Conservation (phyloP, 257 asterid genomes). For the Penstemon eatonii region DNA sequence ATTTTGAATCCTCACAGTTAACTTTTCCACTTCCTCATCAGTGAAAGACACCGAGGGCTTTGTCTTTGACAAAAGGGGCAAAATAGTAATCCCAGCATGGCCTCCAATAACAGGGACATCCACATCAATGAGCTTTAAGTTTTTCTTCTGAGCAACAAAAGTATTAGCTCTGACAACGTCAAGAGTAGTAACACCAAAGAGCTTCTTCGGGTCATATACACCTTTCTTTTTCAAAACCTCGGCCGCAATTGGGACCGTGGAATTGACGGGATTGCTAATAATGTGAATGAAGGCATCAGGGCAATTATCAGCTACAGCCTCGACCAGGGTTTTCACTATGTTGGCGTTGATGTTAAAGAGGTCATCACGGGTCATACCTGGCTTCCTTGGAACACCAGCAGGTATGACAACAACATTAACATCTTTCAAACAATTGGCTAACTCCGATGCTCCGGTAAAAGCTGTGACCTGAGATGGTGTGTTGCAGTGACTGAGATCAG, state of each 20-base stretch:
- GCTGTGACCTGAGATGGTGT: constrained; percentile 72
- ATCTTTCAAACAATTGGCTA: constrained; percentile 63
- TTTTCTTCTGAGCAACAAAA: constrained; percentile 68
- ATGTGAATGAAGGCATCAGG: constrained; percentile 84
- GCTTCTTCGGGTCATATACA: constrained; percentile 75
- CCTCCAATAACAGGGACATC: constrained; percentile 86
- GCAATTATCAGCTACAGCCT: constrained; percentile 81
- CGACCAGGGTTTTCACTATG: constrained; percentile 67
- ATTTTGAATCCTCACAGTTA: constrained; percentile 77
- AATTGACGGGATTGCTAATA: constrained; percentile 86
- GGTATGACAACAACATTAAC: constrained; percentile 77
- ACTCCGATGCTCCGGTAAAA: constrained; percentile 68
- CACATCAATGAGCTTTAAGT: constrained; percentile 71
- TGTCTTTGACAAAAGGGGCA: constrained; percentile 75
- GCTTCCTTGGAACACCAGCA: constrained; percentile 89
- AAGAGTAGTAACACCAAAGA: constrained; percentile 80
- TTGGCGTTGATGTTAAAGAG: constrained; percentile 79
- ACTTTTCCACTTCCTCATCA: constrained; percentile 64
- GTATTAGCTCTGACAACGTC: constrained; percentile 87
- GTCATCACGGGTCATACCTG: constrained; percentile 91
- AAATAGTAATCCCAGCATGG: constrained; percentile 80
- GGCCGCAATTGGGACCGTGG: constrained; percentile 85
- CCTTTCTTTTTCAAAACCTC: constrained; percentile 79
- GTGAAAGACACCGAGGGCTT: constrained; percentile 61
- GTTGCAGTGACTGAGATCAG: constrained; percentile 90